Percentiles rank a stretch among this genome's conserved stretches.
Evolutionary conservation across 257 asterid species (phyloP).

Genomic region (Solanum paucissectum): DNA sequence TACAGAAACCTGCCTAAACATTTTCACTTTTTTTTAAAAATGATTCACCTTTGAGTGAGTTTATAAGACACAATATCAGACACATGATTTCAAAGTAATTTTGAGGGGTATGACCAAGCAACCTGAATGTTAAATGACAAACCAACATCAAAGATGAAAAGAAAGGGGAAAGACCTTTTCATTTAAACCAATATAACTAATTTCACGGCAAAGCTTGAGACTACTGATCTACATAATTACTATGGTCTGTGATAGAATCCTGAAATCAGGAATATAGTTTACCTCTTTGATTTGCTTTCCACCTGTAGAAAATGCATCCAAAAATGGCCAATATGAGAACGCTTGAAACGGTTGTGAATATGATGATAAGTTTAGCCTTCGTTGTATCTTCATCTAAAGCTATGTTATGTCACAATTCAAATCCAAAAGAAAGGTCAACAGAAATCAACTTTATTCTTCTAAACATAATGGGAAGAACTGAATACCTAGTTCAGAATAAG

Average conservation of each 20-base stretch:
- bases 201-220: background rate
- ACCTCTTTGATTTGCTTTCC: background rate
- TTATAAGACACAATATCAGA: too few species aligned
- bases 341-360: background rate
- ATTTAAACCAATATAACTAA: background rate
- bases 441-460: background rate
- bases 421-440: background rate
- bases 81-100: too few species aligned
- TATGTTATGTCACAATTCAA: background rate
- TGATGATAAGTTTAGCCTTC: background rate
- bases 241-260: background rate
- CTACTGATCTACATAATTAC: background rate
- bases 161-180: background rate
- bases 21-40: too few species aligned
- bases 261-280: background rate
- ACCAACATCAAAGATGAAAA: background rate
- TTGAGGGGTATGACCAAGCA: too few species aligned
- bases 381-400: background rate
- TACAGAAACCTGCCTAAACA: too few species aligned
- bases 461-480: background rate
- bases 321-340: background rate
- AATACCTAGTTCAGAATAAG: background rate
- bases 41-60: too few species aligned
- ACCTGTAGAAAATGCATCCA: background rate
- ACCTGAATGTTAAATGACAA: background rate